phyloP scores from a whole-genome alignment of 192 early-diverging fungal species.

The Gamsiella multidivaricata region DNA sequence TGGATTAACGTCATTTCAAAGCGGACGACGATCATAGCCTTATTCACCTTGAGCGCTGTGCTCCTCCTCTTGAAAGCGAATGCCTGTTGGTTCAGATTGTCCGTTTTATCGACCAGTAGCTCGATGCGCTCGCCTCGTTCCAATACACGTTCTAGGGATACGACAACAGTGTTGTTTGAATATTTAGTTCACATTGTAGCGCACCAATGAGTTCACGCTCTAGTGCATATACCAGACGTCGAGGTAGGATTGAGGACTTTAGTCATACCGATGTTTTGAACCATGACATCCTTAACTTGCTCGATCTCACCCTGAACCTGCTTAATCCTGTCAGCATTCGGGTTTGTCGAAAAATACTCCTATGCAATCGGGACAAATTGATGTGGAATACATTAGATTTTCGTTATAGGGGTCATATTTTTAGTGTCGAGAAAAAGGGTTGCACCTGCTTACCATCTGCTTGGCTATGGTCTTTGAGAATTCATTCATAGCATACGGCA shows the following conservation, averaged over 20 bases:
- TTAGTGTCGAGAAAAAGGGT: not conserved
- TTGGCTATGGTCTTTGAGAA: slow-evolving; percentile 81
- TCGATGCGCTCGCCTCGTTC: slow-evolving; percentile 92
- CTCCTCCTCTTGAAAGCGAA: slow-evolving; percentile 91
- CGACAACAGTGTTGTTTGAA: slow-evolving; percentile 93
- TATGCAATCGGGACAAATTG: slow-evolving; percentile 22
- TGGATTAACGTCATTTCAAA: too few species aligned
- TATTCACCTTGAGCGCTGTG: slow-evolving; percentile 74
- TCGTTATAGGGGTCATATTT: too few species aligned
- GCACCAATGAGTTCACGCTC: too few species aligned
- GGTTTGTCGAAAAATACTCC: slow-evolving; percentile 79
- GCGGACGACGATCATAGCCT: too few species aligned
- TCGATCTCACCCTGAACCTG: slow-evolving; percentile 92
- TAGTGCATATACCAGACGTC: slow-evolving; percentile 62
- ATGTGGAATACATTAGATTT: not conserved
- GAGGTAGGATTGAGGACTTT: too few species aligned
- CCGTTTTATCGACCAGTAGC: slow-evolving; percentile 90
- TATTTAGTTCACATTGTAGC: slow-evolving; percentile 89
- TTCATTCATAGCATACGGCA: slow-evolving; percentile 81
- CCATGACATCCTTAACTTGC: slow-evolving; percentile 95
- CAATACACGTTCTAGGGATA: slow-evolving; percentile 80
- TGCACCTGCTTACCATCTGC: slow-evolving; percentile 76
- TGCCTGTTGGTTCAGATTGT: slow-evolving; percentile 84
- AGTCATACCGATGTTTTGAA: slow-evolving; percentile 85
- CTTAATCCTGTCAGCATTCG: slow-evolving; percentile 77